These are phyloP conservation scores for Pseudopithomyces chartarum DNA, from an alignment of 2,329 filamentous ascomycete genomes.

Conservation along the genomic window DNA sequence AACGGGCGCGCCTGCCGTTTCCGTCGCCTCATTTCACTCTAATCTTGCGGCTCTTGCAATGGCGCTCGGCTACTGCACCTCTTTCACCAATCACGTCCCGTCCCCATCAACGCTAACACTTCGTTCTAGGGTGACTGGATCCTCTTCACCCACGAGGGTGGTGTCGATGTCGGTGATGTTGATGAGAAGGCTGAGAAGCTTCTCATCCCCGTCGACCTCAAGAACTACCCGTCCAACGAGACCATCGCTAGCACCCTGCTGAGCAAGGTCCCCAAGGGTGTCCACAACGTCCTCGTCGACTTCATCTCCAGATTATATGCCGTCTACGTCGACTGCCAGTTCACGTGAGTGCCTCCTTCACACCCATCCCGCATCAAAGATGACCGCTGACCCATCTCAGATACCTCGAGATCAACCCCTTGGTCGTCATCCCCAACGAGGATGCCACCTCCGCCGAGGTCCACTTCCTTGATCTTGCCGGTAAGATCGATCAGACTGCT, in stretches of 20 bases:
- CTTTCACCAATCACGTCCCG: constrained; percentile 32
- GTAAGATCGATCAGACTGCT: constrained; percentile 98
- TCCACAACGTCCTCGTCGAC: constrained; percentile 98
- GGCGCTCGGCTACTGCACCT: constrained; percentile 22
- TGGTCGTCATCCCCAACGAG: constrained; percentile 95
- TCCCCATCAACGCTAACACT: constrained; percentile 35
- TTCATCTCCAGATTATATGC: constrained; percentile 98
- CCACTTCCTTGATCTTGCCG: constrained; percentile 97
- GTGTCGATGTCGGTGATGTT: constrained; percentile 99
- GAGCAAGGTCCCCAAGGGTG: constrained; percentile 90
- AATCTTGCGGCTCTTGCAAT: constrained; percentile 42
- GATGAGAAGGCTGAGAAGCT: constrained; percentile 99
- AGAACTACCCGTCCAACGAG: constrained; percentile 93
- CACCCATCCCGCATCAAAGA: neutral
- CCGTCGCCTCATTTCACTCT: constrained; percentile 21
- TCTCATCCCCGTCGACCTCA: constrained; percentile 92
- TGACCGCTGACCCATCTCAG: constrained; percentile 28
- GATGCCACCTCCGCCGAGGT: constrained; percentile 91
- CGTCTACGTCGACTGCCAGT: constrained; percentile 99
- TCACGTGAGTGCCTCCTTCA: constrained; percentile 63
- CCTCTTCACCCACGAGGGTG: constrained; percentile 98
- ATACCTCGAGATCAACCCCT: constrained; percentile 99
- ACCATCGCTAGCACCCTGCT: constrained; percentile 84
- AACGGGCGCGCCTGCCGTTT: constrained; percentile 19
- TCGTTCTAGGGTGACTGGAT: constrained; percentile 90